Percentiles rank a stretch among this genome's conserved stretches.
Conservation (phyloP, 306 rosid species). For the Abrus pulchellus region DNA sequence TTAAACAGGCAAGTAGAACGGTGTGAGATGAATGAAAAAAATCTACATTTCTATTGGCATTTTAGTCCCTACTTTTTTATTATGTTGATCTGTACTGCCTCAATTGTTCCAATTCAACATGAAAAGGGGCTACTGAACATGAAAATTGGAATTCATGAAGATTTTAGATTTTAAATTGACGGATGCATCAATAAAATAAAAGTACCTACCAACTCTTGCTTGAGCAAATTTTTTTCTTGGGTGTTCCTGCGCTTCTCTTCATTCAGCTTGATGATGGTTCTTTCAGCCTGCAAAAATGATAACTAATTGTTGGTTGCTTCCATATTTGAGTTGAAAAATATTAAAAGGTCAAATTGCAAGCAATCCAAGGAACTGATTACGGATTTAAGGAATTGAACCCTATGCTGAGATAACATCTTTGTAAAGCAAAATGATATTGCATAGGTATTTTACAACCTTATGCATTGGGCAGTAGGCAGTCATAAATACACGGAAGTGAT, state of each 20-base stretch:
- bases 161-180: neutral
- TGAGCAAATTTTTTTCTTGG: conserved; percentile 64
- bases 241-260: conserved; percentile 60
- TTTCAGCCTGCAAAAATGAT: conserved; percentile 68
- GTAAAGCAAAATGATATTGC: neutral
- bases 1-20: conserved; percentile 10
- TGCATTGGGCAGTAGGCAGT: neutral
- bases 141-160: conserved; percentile 3
- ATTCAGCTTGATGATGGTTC: conserved; percentile 61
- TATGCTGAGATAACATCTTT: conserved; percentile 17
- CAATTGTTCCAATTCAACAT: neutral
- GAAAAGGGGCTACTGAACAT: neutral
- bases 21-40: conserved; percentile 12
- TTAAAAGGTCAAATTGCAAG: neutral
- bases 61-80: neutral
- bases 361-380: conserved; percentile 39
- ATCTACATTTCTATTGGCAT: neutral
- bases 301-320: conserved; percentile 39
- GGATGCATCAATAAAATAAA: neutral
- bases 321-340: conserved; percentile 24
- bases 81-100: neutral
- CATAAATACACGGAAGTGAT: neutral
- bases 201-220: conserved; percentile 69
- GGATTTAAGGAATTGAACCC: conserved; percentile 8
- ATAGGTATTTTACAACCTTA: conserved; percentile 1